Conservation (phyloP, 2,329 filamentous ascomycete genomes). For the Cryphonectria nitschkei region DNA sequence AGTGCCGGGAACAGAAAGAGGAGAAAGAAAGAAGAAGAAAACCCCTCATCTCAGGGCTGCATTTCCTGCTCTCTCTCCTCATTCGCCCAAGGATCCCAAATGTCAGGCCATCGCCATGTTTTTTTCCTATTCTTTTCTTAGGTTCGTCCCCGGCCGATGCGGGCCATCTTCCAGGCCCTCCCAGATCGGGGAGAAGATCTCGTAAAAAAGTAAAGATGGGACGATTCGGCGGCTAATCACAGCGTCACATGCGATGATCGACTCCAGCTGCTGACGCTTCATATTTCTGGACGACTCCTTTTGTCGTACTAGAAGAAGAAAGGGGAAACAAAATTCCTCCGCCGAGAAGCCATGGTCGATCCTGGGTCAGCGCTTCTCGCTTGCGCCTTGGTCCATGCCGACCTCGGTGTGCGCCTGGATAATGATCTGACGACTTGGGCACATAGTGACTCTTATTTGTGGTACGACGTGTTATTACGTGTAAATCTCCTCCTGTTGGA, state of each 20-base stretch:
- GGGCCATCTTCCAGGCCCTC: constrained; percentile 2
- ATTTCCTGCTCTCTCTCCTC: background rate
- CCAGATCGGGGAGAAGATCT: background rate
- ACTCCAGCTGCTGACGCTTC: background rate
- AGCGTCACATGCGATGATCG: background rate
- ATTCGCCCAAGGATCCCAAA: background rate
- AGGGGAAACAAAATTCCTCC: too few species aligned
- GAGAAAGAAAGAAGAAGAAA: too few species aligned
- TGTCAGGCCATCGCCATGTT: constrained; percentile 13
- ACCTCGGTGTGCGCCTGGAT: background rate
- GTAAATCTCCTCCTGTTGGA: background rate
- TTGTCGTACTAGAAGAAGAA: background rate
- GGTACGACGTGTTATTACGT: background rate
- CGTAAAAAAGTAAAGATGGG: background rate
- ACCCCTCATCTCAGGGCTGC: too few species aligned
- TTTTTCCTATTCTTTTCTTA: background rate
- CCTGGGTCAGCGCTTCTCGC: background rate
- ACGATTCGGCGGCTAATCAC: background rate
- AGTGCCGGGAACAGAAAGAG: background rate
- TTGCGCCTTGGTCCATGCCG: background rate
- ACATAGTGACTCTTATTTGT: background rate
- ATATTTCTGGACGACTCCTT: background rate
- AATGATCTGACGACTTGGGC: background rate
- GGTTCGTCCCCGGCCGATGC: background rate
- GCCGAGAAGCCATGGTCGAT: background rate